Evolutionary conservation across 441 rosid species (phyloP), one percentile per base, ranked within the genome.

Genomic region (Breynia disticha): DNA sequence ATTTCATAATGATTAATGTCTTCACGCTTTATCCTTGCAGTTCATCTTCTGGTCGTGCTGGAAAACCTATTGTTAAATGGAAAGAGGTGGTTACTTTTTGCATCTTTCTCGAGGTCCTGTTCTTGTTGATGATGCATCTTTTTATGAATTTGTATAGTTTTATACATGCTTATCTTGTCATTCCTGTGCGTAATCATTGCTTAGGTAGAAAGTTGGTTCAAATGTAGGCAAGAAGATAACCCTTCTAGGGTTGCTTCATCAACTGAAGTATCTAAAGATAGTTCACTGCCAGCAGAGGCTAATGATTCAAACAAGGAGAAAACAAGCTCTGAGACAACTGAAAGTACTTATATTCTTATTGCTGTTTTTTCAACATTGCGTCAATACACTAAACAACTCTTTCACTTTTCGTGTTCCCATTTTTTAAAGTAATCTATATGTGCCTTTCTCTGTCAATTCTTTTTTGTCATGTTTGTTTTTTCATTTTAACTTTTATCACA

Each of bases 31-130:
- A 16, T 46, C 46, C 35, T 54, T 64, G 67, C 81, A 84, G 94
- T 65, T 66, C 58, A 55, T 82, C 94, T 38, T 55, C 94, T 43
- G 87, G 67, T 19, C 86, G 86, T 64, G 86, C 79, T 59, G 86
- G 89, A 52, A 84, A 84, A 67, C 83, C 93, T 54, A 22, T 70
- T 48, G 53, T 82, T 53, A 82, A 62, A 64, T 82, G 93, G 89
- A 68, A 67, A 18, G 84, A 82, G 82, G 93, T 79, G 52, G 63
- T 62, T 14, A 49, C 5, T 38, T 59, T 52, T 67, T 16, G 6
- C 48, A 56, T 42, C 14, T 38, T 49, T 57, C 41, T 69, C 48
- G 46, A 19, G 19, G 24, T 15, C 38, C 37, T 52, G 19, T 48
- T 20, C n/a, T 15, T 52, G 12, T 22, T 16, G 4, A 52, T 41